Evolutionary conservation across 768 basidiomycete species (phyloP).

Genomic region (Suillus subluteus): DNA sequence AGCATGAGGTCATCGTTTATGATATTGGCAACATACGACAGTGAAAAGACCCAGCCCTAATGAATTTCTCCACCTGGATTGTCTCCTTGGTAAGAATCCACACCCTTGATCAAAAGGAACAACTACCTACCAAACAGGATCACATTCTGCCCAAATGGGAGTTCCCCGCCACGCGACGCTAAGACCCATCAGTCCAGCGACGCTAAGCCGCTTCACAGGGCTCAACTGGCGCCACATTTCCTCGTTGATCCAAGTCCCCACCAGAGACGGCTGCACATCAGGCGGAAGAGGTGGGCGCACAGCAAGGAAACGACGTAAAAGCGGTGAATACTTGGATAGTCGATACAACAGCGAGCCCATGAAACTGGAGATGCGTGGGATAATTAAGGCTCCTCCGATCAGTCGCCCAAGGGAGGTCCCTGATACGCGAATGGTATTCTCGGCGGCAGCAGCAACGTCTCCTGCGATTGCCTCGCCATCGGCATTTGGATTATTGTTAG

Average conservation of each 20-base stretch:
- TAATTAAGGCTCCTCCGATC: conserved; percentile 69
- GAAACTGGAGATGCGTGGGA: conserved; percentile 64
- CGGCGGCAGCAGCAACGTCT: conserved; percentile 53
- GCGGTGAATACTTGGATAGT: conserved; percentile 44
- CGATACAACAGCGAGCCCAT: conserved; percentile 67
- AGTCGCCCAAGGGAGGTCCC: conserved; percentile 65
- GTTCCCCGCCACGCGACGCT: conserved; percentile 58
- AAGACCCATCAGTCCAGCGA: conserved; percentile 41
- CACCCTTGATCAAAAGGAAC: neutral
- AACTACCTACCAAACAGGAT: conserved; percentile 67
- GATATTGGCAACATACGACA: conserved; percentile 45
- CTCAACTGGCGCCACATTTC: conserved; percentile 20
- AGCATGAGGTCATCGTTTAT: neutral
- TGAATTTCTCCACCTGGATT: conserved; percentile 64
- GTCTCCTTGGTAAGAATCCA: neutral
- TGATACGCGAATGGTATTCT: conserved; percentile 60
- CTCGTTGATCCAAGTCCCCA: conserved; percentile 24
- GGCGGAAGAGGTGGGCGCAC: conserved; percentile 24
- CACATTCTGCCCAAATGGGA: conserved; percentile 63
- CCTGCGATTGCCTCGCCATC: conserved; percentile 18
- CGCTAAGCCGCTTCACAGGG: conserved; percentile 26
- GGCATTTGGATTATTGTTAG: conserved; percentile 12
- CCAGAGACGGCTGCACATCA: conserved; percentile 17
- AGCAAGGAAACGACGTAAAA: conserved; percentile 31
- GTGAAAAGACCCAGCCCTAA: conserved; percentile 71